Base-by-base conservation (phyloP, 441 rosid genomes). In the Pelargonium exstipulatum region DNA sequence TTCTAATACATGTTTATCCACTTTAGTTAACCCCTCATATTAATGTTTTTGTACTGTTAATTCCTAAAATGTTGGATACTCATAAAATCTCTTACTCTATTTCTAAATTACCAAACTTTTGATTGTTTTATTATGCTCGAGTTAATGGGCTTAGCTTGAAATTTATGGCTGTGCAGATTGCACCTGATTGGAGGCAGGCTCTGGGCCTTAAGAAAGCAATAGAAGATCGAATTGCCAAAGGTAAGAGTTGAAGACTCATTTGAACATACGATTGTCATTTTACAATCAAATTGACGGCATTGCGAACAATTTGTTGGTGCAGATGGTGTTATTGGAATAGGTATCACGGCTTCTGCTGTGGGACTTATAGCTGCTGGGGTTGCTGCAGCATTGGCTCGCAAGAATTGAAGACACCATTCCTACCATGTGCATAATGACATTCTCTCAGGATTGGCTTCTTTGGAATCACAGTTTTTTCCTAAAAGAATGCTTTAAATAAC, bases 241-340 rank as follows among this genome's bases (percentile, higher is more conserved):
- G 99, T 92, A 66, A 72, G 16, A 55, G 4, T 40, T 55, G n/a
- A 12, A 32, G 12, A 65, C 16, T 17, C 29, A 64, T 13, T 3
- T 48, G 48, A 62, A 17, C 26, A 62, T 62, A 16, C 18, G 20
- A 62, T 43, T 70, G 57, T 78, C 4, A 0, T 51, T 7, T 49
- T 49, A 24, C 61, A 64, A 17, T 64, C 17, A 13, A 51, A 65
- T 5, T 62, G 55, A 67, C 68, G 22, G 17, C 9, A 35, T 77
- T 65, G n/a, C 7, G 9, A 60, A 26, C 8, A 1, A 2, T 69
- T 32, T 71, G 62, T 79, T 57, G 73, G 74, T 74, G 79, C 88
- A 95, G 99, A 95, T 87, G 99, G 99, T 76, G 84, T 92, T 14
- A 92, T 95, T n/a, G 99, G 99, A 78, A 95, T 95, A 49, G 97